Percentiles rank a stretch among this genome's conserved stretches.
Evolutionary conservation across 2,329 filamentous ascomycete genomes (phyloP).

Genomic region (Neospermospora avenae): DNA sequence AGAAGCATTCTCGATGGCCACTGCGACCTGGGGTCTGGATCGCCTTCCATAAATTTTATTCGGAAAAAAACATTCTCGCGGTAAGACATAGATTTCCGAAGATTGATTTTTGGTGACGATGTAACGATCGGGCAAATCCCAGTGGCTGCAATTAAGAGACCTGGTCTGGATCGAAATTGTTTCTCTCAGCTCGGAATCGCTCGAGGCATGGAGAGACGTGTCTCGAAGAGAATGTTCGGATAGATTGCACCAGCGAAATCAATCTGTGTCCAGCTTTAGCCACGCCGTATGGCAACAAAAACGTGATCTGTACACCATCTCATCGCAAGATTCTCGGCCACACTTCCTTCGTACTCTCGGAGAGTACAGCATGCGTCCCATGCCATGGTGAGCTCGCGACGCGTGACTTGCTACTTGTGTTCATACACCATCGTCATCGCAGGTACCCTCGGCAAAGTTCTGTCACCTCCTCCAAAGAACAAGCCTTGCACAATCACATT

Average conservation of each 20-base stretch:
- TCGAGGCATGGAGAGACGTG: background rate
- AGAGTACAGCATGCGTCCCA: background rate
- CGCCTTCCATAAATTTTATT: background rate
- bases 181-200: background rate
- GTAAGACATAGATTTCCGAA: background rate
- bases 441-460: no score
- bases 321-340: no score
- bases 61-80: background rate
- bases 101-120: background rate
- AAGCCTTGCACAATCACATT: no score
- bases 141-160: background rate
- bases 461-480: no score
- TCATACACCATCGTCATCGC: no score
- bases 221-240: background rate
- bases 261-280: background rate
- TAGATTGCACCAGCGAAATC: background rate
- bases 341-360: background rate
- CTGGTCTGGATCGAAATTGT: background rate
- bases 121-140: background rate
- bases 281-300: background rate
- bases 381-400: background rate
- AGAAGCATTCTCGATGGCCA: background rate
- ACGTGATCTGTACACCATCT: background rate
- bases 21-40: background rate
- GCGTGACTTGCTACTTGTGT: no score